A percentile compares a stretch with the other conserved stretches of the same genome.
Evolutionary conservation across 2,329 filamentous ascomycete species (phyloP).

Genomic region (Scedosporium aurantiacum): DNA sequence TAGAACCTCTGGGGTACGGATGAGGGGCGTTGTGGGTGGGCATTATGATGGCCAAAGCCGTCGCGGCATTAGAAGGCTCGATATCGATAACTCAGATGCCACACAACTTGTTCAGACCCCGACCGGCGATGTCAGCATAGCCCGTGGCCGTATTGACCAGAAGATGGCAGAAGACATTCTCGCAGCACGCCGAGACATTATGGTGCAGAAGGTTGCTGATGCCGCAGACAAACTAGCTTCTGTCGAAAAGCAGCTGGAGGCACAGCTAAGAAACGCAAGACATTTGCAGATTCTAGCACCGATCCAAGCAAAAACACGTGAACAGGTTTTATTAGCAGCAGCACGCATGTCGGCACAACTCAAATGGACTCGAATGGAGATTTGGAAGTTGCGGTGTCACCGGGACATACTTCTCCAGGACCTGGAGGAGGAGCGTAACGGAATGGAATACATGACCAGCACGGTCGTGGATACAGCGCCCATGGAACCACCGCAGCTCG

Average conservation of each 20-base stretch:
- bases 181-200: constrained; percentile 68
- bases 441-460: constrained; percentile 1
- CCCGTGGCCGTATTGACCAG: constrained; percentile 62
- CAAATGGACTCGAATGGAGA: constrained; percentile 89
- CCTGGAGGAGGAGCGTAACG: constrained; percentile 59
- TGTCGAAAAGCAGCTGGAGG: constrained; percentile 68
- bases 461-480: neutral
- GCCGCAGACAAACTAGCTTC: constrained; percentile 66
- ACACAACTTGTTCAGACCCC: constrained; percentile 55
- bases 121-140: constrained; percentile 62
- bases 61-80: constrained; percentile 60
- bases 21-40: constrained; percentile 75
- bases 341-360: constrained; percentile 76
- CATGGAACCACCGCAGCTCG: neutral
- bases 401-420: constrained; percentile 79
- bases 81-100: constrained; percentile 54
- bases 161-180: constrained; percentile 82
- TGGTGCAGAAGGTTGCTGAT: constrained; percentile 73
- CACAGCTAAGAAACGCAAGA: constrained; percentile 75
- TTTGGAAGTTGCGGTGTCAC: constrained; percentile 86
- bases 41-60: constrained; percentile 74
- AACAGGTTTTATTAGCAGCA: constrained; percentile 75
- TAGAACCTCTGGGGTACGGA: constrained; percentile 78
- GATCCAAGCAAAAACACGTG: constrained; percentile 80
- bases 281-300: constrained; percentile 84